phyloP scores from a whole-genome alignment of 2,329 filamentous ascomycete species.

The Alternaria sp. region DNA sequence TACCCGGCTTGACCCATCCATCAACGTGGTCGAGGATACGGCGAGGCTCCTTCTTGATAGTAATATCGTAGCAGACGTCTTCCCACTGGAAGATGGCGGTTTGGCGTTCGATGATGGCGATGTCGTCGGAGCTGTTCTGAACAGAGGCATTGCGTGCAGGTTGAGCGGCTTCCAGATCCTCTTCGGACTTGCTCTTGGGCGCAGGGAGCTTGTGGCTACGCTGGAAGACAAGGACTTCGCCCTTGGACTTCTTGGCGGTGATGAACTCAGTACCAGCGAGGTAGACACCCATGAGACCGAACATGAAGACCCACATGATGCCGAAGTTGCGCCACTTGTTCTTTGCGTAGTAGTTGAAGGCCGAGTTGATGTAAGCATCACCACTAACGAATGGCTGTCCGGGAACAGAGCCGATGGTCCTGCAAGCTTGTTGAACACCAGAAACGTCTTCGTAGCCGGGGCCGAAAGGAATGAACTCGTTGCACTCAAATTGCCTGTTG shows the following conservation, averaged over 20 bases:
- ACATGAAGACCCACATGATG: slow-evolving; percentile 55
- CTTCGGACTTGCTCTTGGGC: slow-evolving; percentile 55
- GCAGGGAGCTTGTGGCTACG: slow-evolving; percentile 52
- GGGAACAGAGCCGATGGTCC: slow-evolving; percentile 50
- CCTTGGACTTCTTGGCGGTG: slow-evolving; percentile 58
- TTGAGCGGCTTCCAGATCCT: slow-evolving; percentile 51
- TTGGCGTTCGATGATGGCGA: slow-evolving; percentile 64
- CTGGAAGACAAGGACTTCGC: slow-evolving; percentile 59
- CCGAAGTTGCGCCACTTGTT: slow-evolving; percentile 59
- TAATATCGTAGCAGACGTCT: slow-evolving; percentile 78
- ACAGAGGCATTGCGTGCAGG: slow-evolving; percentile 40
- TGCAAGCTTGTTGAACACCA: slow-evolving; percentile 48
- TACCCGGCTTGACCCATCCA: slow-evolving; percentile 93
- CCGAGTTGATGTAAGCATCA: slow-evolving; percentile 45
- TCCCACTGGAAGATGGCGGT: slow-evolving; percentile 87
- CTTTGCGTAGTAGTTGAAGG: slow-evolving; percentile 41
- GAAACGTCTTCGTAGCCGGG: slow-evolving; percentile 46
- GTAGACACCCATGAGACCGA: slow-evolving; percentile 52
- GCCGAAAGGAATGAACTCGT: slow-evolving; percentile 52
- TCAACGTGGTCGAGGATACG: slow-evolving; percentile 85
- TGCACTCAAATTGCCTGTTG: slow-evolving; percentile 64
- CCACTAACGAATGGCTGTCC: slow-evolving; percentile 50
- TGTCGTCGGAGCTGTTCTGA: slow-evolving; percentile 46
- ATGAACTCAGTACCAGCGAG: slow-evolving; percentile 56
- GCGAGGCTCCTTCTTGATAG: slow-evolving; percentile 78